These are phyloP conservation scores for Leucosporidium scottii DNA, from an alignment of 768 basidiomycete genomes.

Conservation along the genomic window DNA sequence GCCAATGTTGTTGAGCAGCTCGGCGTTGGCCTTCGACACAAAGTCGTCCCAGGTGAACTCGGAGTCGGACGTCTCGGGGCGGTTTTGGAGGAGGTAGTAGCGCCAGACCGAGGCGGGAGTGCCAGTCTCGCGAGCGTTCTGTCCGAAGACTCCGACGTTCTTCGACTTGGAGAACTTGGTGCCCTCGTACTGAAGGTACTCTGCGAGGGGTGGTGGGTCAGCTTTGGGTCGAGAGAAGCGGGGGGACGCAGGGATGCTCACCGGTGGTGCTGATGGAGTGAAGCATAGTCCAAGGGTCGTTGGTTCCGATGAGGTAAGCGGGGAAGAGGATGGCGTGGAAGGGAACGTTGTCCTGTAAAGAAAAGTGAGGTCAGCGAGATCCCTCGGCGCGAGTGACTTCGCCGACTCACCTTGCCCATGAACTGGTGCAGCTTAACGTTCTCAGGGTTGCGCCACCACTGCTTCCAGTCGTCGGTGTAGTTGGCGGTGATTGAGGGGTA, in stretches of 20 bases:
- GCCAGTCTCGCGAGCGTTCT: constrained; percentile 85
- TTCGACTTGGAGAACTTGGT: constrained; percentile 98
- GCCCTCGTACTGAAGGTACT: constrained; percentile 96
- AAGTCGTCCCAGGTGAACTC: constrained; percentile 97
- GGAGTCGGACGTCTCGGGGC: constrained; percentile 88
- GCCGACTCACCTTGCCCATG: constrained; percentile 92
- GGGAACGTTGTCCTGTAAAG: constrained; percentile 52
- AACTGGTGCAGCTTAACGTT: constrained; percentile 92
- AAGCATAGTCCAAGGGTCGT: constrained; percentile 83
- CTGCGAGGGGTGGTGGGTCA: constrained; percentile 44
- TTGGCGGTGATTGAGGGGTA: constrained; percentile 96
- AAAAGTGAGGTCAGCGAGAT: neutral
- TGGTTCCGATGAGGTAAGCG: constrained; percentile 78
- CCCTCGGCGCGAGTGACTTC: neutral
- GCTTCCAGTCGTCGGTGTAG: constrained; percentile 87
- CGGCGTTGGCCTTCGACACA: constrained; percentile 83
- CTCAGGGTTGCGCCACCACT: constrained; percentile 92
- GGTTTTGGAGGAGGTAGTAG: constrained; percentile 83
- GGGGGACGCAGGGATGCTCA: constrained; percentile 46
- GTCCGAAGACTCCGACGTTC: constrained; percentile 94
- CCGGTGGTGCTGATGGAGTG: constrained; percentile 94
- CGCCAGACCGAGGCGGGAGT: constrained; percentile 93
- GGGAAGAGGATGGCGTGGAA: constrained; percentile 98
- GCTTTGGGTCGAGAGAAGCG: too few species aligned
- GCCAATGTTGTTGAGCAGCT: constrained; percentile 92